Evolutionary conservation across 2,329 filamentous ascomycete genomes (phyloP), one percentile per base, ranked within the genome.

Genomic region (Xylariomycetidae sp.): DNA sequence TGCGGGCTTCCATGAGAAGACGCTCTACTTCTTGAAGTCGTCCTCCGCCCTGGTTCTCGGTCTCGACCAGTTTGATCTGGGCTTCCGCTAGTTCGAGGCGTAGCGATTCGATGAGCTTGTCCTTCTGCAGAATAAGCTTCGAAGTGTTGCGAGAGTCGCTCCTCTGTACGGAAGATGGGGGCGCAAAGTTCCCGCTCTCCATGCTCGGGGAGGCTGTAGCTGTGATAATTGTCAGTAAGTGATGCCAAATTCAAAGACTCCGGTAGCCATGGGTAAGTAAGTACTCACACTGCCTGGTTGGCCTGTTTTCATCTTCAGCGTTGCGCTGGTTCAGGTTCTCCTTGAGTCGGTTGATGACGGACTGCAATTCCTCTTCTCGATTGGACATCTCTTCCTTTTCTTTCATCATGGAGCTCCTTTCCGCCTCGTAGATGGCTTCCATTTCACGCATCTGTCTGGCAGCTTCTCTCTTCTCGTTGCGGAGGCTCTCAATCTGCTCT

Each of bases 41-140:
- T 28, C 87, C 88, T 33, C 89, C 90, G 32, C 88, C 90, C 60
- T 85, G 79, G 58, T 95, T 95, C 62, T 96, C 89, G 34, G 92
- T 80, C 60, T 96, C 90, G 18, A 95, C 83, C 17, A 95, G 71
- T 61, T 95, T 95, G 63, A 95, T 93, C 59, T 96, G 89, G 15
- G 86, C 82, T 60, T 96, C 92, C 26, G 92, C 90, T 30, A 98
- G 74, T 58, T 98, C 92, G 17, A 96, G 74, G 36, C 90, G 78
- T 42, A 98, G 70, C 9, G 84, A 87, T 58, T 96, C 90, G 49
- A 98, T 96, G 38, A 95, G 70, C 63, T 93, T 92, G 63, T 98
- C 92, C 60, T 96, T 98, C 59, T 96, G 89, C 48, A 93, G 72
- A 31, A 96, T 74, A 32, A 95, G 70, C 59, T 90, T 93, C 10